Conservation (phyloP, 768 basidiomycete genomes). For the Megacollybia marginata region DNA sequence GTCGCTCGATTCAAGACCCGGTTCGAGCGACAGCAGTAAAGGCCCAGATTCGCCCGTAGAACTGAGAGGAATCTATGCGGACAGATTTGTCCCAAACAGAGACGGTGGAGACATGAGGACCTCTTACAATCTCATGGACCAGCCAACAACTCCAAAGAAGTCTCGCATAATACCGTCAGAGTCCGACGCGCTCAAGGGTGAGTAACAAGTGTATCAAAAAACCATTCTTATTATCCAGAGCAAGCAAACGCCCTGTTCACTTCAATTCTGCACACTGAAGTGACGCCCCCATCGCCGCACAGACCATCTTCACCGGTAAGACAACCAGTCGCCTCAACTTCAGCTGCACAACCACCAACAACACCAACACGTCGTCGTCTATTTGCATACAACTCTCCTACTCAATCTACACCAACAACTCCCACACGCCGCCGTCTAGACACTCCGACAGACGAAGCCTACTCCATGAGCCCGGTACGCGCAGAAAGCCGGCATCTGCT, state of each 20-base stretch:
- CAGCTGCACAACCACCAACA: conserved; percentile 32
- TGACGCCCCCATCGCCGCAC: conserved; percentile 62
- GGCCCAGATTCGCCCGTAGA: conserved; percentile 28
- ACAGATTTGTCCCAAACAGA: conserved; percentile 65
- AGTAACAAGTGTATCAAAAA: conserved; percentile 9
- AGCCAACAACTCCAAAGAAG: conserved; percentile 54
- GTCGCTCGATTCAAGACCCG: conserved; percentile 46
- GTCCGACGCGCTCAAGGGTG: conserved; percentile 73
- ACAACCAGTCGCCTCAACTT: conserved; percentile 31
- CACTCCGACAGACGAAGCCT: conserved; percentile 80
- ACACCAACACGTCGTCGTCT: conserved; percentile 55
- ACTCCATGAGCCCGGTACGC: conserved; percentile 86
- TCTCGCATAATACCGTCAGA: conserved; percentile 59
- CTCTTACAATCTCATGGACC: conserved; percentile 58
- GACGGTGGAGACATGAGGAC: conserved; percentile 59
- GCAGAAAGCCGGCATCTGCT: conserved; percentile 76
- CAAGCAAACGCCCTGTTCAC: conserved; percentile 82
- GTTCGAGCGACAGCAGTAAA: conserved; percentile 46
- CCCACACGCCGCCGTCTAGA: conserved; percentile 59
- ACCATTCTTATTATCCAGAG: conserved; percentile 35
- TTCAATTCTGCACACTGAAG: conserved; percentile 69
- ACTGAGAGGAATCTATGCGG: conserved; percentile 38
- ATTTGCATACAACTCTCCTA: conserved; percentile 62
- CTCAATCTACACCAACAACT: conserved; percentile 46
- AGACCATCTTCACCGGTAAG: conserved; percentile 58